A percentile compares a stretch with the other conserved stretches of the same genome.
Conservation (phyloP, 2,329 filamentous ascomycete genomes). For the Cladophialophora yegresii region DNA sequence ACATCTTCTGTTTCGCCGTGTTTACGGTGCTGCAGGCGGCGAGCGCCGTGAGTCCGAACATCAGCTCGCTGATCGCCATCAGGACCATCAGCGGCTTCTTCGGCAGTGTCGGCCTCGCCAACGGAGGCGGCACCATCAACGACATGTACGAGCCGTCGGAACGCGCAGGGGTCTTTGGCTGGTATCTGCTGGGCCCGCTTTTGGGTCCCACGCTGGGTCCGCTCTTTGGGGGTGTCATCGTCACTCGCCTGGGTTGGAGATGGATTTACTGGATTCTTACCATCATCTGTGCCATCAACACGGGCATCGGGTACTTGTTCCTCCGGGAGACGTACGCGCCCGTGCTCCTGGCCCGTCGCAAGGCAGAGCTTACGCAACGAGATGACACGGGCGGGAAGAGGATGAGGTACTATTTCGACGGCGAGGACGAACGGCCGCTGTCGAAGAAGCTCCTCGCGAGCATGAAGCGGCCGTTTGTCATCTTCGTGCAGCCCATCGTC, state of each 20-base stretch:
- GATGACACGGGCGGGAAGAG: slow-evolving; percentile 40
- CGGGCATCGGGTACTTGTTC: slow-evolving; percentile 60
- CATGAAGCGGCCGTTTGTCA: slow-evolving; percentile 56
- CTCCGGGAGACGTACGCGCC: slow-evolving; percentile 64
- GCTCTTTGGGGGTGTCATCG: slow-evolving; percentile 50
- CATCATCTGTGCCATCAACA: slow-evolving; percentile 50
- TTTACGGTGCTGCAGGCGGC: slow-evolving; percentile 59
- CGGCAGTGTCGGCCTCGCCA: slow-evolving; percentile 42
- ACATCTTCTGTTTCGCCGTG: slow-evolving; percentile 65
- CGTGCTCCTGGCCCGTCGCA: slow-evolving; percentile 57
- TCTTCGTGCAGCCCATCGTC: slow-evolving; percentile 61
- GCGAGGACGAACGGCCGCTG: slow-evolving; percentile 31
- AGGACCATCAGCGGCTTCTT: slow-evolving; percentile 54
- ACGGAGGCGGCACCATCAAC: slow-evolving; percentile 33
- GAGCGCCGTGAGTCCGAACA: slow-evolving; percentile 52
- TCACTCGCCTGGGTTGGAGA: slow-evolving; percentile 50
- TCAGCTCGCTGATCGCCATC: slow-evolving; percentile 48
- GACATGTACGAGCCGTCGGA: slow-evolving; percentile 35
- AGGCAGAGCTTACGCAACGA: slow-evolving; percentile 49
- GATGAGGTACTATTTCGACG: slow-evolving; percentile 28
- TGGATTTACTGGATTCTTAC: slow-evolving; percentile 52
- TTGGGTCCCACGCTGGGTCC: slow-evolving; percentile 33
- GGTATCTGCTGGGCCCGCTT: slow-evolving; percentile 33
- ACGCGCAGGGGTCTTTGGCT: slow-evolving; percentile 33
- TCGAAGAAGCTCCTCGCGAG: slow-evolving; percentile 40